Conservation (phyloP, 2,329 filamentous ascomycete species). For the Fusarium pseudograminearum region DNA sequence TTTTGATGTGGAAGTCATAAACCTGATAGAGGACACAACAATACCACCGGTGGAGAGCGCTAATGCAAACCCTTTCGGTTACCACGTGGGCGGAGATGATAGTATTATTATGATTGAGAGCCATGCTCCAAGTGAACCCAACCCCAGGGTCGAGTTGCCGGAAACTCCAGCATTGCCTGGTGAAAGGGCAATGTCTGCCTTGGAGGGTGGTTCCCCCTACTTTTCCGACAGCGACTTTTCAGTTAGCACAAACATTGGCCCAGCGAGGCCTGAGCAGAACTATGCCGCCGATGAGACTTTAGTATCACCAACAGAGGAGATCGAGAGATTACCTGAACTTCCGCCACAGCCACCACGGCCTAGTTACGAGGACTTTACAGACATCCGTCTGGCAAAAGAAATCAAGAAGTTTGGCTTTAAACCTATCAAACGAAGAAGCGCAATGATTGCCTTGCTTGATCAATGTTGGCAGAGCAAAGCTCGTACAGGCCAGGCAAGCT, state of each 20-base stretch:
- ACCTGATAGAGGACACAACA: constrained; percentile 63
- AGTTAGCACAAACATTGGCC: constrained; percentile 24
- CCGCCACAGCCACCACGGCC: constrained; percentile 55
- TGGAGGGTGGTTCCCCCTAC: constrained; percentile 21
- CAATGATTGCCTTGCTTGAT: constrained; percentile 77
- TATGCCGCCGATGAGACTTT: neutral
- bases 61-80: constrained; percentile 57
- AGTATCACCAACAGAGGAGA: neutral
- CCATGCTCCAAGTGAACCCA: constrained; percentile 8
- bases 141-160: constrained; percentile 43
- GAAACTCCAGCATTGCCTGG: constrained; percentile 41
- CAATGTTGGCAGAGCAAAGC: constrained; percentile 77
- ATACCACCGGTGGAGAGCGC: constrained; percentile 37
- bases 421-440: constrained; percentile 72
- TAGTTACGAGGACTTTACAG: constrained; percentile 71
- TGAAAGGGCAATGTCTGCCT: neutral
- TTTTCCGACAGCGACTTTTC: constrained; percentile 43
- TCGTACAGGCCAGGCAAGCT: constrained; percentile 28
- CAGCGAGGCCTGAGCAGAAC: neutral
- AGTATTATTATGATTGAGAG: neutral
- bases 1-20: constrained; percentile 71
- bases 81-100: constrained; percentile 37
- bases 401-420: constrained; percentile 79
- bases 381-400: constrained; percentile 71
- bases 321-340: neutral